phyloP scores from a whole-genome alignment of 1,284 basidiomycete genomes.

The Cystobasidiaceae sp. region DNA sequence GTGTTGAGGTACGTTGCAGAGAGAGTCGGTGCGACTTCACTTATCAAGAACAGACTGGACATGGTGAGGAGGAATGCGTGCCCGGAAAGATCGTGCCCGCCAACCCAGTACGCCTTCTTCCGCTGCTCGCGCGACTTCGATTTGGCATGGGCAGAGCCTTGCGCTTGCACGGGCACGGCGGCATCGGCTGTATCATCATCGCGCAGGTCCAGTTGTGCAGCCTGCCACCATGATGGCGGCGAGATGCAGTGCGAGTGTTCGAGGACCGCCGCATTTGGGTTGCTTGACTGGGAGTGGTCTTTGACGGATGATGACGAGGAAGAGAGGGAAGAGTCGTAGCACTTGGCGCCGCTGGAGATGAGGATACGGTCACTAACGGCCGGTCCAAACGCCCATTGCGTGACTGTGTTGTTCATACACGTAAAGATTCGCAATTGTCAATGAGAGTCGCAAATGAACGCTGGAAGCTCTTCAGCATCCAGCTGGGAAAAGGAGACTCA shows the following conservation, averaged over 20 bases:
- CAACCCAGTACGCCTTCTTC: conserved; percentile 49
- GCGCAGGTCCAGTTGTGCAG: background rate
- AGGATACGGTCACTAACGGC: conserved; percentile 70
- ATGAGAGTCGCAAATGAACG: background rate
- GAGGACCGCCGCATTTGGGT: conserved; percentile 16
- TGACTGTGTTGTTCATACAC: conserved; percentile 48
- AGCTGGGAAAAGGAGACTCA: background rate
- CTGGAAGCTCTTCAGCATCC: too few species aligned
- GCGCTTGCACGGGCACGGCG: background rate
- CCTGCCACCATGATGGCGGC: background rate
- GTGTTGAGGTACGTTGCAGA: conserved; percentile 2
- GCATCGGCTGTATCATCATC: background rate
- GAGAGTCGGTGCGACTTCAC: conserved; percentile 58
- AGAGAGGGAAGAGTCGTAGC: conserved; percentile 51
- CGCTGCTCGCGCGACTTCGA: background rate
- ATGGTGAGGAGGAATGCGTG: conserved; percentile 89
- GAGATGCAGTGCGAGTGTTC: conserved; percentile 22
- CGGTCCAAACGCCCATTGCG: conserved; percentile 88
- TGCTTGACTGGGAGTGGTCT: conserved; percentile 15
- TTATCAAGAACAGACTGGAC: conserved; percentile 69
- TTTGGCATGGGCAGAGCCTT: background rate
- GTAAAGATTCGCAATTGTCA: conserved; percentile 35
- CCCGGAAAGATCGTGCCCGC: conserved; percentile 88
- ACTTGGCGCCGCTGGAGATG: conserved; percentile 72
- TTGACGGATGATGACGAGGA: conserved; percentile 12